Evolutionary conservation across 768 basidiomycete species (phyloP).

Genomic region (Xerocomus spinulosus): DNA sequence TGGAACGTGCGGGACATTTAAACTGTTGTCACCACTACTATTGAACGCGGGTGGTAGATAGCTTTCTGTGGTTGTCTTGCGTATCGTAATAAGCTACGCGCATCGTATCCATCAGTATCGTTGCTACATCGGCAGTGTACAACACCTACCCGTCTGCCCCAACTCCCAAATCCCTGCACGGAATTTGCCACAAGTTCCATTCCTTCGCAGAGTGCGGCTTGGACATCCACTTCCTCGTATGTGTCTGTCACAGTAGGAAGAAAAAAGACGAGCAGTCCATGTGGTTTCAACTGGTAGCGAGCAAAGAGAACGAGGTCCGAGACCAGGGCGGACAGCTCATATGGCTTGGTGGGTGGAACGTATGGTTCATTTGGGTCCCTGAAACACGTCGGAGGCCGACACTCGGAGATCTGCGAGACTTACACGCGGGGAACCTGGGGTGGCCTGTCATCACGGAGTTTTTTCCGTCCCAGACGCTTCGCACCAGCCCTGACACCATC

Average conservation of each 20-base stretch:
- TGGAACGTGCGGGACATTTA: conserved; percentile 48
- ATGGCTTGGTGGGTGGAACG: conserved; percentile 86
- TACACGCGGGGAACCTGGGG: conserved; percentile 40
- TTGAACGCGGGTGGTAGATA: conserved; percentile 53
- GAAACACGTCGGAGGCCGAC: background rate
- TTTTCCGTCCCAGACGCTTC: conserved; percentile 72
- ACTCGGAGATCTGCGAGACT: conserved; percentile 19
- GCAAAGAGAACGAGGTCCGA: conserved; percentile 77
- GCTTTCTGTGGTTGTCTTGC: conserved; percentile 49
- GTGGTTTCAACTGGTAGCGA: conserved; percentile 78
- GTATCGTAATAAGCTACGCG: conserved; percentile 87
- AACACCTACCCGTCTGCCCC: conserved; percentile 80
- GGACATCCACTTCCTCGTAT: conserved; percentile 83
- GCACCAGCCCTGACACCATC: conserved; percentile 92
- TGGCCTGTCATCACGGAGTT: conserved; percentile 29
- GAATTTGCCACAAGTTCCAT: conserved; percentile 89
- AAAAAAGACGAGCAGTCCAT: conserved; percentile 92
- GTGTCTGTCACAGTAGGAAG: conserved; percentile 89
- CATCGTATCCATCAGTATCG: conserved; percentile 1
- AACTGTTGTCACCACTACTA: conserved; percentile 23
- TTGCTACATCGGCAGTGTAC: background rate
- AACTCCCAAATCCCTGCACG: conserved; percentile 89
- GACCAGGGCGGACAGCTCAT: conserved; percentile 83
- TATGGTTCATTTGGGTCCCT: conserved; percentile 58
- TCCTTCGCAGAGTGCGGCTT: conserved; percentile 72